Evolutionary conservation across 2,329 filamentous ascomycete genomes (phyloP).

Genomic region (Calonectria naviculata): DNA sequence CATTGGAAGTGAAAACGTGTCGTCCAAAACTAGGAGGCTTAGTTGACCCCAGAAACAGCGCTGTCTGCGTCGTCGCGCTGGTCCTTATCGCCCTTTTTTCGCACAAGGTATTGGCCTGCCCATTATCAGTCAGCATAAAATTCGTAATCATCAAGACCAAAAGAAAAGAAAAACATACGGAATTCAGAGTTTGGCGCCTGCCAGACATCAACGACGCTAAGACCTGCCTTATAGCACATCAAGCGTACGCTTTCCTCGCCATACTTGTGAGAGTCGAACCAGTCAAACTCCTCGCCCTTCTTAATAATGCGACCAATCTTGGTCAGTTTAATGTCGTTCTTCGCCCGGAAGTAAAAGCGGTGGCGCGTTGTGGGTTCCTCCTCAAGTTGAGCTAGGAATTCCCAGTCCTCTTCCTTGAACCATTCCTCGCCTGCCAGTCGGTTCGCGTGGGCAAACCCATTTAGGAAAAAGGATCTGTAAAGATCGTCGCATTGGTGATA

Average conservation of each 20-base stretch:
- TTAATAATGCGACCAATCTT: constrained; percentile 40
- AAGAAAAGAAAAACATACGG: constrained; percentile 40
- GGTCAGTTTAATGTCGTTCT: constrained; percentile 43
- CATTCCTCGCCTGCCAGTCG: constrained; percentile 45
- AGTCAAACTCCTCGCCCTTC: constrained; percentile 51
- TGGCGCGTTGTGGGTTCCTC: constrained; percentile 50
- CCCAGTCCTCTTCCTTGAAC: constrained; percentile 52
- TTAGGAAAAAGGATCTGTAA: constrained; percentile 50
- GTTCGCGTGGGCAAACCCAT: constrained; percentile 53
- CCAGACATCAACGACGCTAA: constrained; percentile 50
- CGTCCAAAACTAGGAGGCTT: constrained; percentile 16
- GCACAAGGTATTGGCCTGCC: constrained; percentile 52
- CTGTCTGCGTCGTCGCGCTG: constrained; percentile 51
- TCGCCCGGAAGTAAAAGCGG: constrained; percentile 53
- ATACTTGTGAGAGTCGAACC: constrained; percentile 58
- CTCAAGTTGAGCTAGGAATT: constrained; percentile 50
- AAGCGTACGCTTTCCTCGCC: constrained; percentile 47
- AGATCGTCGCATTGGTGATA: constrained; percentile 52
- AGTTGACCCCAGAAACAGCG: constrained; percentile 47
- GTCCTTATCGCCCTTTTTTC: constrained; percentile 42
- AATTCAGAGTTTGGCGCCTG: constrained; percentile 52
- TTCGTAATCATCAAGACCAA: constrained; percentile 8
- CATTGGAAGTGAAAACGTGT: constrained; percentile 22
- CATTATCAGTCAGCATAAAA: constrained; percentile 29
- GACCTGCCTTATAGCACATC: constrained; percentile 53